Conservation (phyloP, 140 eudicot genomes). For the Senecio squalidus region DNA sequence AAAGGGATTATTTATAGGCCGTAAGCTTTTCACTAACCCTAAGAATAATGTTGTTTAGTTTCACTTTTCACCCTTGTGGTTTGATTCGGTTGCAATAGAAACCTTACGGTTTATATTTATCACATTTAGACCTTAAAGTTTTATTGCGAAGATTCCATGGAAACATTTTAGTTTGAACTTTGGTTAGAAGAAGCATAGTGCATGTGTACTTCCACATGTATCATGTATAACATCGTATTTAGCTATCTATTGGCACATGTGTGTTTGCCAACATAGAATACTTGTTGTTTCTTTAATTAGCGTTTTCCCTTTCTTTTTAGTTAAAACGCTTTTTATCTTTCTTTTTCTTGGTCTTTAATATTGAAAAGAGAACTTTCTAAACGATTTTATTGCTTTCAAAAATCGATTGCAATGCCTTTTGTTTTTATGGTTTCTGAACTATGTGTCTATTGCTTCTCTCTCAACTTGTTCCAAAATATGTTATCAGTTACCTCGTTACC, state of each 20-base stretch:
- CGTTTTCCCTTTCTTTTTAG: background rate
- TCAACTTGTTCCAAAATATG: background rate
- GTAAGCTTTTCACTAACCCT: slow-evolving; percentile 32
- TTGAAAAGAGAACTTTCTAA: too few species aligned
- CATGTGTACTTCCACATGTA: slow-evolving; percentile 31
- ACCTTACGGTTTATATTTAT: slow-evolving; percentile 27
- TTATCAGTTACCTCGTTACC: background rate
- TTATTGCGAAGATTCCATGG: slow-evolving; percentile 11
- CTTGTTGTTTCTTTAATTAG: slow-evolving; percentile 7
- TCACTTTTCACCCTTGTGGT: slow-evolving; percentile 32
- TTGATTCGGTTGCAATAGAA: slow-evolving; percentile 4
- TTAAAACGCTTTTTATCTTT: too few species aligned
- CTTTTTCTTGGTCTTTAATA: too few species aligned
- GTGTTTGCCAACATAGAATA: background rate
- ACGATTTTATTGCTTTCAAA: background rate
- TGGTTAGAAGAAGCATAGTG: slow-evolving; percentile 23
- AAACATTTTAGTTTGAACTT: slow-evolving; percentile 16
- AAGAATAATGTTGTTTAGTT: slow-evolving; percentile 24
- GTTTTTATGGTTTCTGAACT: background rate
- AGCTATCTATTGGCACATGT: slow-evolving; percentile 16
- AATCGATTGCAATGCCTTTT: background rate
- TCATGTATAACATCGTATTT: slow-evolving; percentile 1
- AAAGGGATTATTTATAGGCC: slow-evolving; percentile 43
- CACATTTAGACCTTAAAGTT: slow-evolving; percentile 17
- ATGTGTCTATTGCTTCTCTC: background rate